Evolutionary conservation across 768 basidiomycete species (phyloP).

Genomic region (Epithele typhae): DNA sequence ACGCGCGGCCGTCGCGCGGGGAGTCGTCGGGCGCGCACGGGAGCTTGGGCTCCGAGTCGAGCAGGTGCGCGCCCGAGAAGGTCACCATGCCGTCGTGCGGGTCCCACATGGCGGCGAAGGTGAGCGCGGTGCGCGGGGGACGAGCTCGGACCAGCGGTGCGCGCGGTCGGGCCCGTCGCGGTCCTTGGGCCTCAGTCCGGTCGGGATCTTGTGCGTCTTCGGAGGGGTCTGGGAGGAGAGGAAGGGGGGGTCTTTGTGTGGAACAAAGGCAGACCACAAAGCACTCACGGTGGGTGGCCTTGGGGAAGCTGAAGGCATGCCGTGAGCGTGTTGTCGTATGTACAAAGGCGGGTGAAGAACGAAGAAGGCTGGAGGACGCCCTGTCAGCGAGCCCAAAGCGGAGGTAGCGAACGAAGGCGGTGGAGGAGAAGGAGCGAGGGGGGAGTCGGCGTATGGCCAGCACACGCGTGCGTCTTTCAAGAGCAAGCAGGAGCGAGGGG

Average conservation of each 20-base stretch:
- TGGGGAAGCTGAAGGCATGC: no score
- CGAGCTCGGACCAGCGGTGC: conserved; percentile 51
- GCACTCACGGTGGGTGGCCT: no score
- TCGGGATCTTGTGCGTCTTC: no score
- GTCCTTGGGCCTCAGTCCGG: no score
- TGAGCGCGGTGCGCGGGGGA: conserved; percentile 54
- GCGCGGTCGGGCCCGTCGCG: no score
- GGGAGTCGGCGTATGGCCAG: conserved; percentile 22
- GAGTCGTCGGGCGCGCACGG: conserved; percentile 9
- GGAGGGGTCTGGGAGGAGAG: no score
- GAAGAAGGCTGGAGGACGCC: conserved; percentile 1
- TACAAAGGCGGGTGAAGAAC: background rate
- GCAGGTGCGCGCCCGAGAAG: conserved; percentile 48
- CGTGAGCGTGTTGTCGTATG: no score
- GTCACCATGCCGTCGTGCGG: conserved; percentile 52
- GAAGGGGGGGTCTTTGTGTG: no score
- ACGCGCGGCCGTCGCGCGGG: conserved; percentile 20
- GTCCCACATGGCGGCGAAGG: conserved; percentile 59
- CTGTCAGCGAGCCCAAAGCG: no score
- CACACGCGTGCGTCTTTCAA: conserved; percentile 19
- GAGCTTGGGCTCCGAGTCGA: conserved; percentile 23
- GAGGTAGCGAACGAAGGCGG: conserved; percentile 1
- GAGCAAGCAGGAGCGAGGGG: conserved; percentile 11
- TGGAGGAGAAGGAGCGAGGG: conserved; percentile 7
- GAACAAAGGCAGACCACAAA: no score